phyloP scores from a whole-genome alignment of 305 asterid genomes.

The Galium porrigens region DNA sequence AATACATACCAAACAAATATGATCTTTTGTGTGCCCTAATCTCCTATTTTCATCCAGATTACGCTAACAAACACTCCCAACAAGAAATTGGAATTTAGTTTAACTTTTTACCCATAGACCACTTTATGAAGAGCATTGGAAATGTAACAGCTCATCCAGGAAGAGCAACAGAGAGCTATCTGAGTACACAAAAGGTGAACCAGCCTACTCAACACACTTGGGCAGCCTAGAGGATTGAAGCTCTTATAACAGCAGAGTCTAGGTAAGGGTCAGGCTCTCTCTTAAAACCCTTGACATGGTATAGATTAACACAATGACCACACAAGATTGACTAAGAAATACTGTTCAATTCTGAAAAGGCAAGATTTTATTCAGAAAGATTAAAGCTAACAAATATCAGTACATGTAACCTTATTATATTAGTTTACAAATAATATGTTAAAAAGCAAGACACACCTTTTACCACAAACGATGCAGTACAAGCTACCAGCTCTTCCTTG shows the following conservation, averaged over 20 bases:
- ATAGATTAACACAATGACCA: not conserved
- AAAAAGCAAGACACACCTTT: constrained; percentile 22
- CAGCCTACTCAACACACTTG: not conserved
- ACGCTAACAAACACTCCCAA: not conserved
- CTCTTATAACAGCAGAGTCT: not conserved
- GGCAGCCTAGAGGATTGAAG: not conserved
- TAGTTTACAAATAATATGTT: constrained; percentile 3
- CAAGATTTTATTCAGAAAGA: not conserved
- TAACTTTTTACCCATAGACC: not conserved
- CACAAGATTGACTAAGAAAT: not conserved
- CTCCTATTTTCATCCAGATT: not conserved
- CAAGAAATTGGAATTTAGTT: not conserved
- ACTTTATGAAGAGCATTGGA: not conserved
- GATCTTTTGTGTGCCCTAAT: not conserved
- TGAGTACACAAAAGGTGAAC: not conserved
- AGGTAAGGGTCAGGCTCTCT: not conserved
- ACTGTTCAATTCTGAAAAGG: not conserved
- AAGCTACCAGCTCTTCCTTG: constrained; percentile 29
- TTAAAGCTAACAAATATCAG: not conserved
- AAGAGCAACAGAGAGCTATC: constrained; percentile 3
- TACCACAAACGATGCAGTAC: constrained; percentile 28
- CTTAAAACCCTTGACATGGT: not conserved
- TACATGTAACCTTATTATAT: not conserved
- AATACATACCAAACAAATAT: not conserved
- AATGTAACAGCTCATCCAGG: not conserved